A percentile compares a stretch with the other conserved stretches of the same genome.
Conservation (phyloP, 768 basidiomycete species). For the Lactarius akahatsu region DNA sequence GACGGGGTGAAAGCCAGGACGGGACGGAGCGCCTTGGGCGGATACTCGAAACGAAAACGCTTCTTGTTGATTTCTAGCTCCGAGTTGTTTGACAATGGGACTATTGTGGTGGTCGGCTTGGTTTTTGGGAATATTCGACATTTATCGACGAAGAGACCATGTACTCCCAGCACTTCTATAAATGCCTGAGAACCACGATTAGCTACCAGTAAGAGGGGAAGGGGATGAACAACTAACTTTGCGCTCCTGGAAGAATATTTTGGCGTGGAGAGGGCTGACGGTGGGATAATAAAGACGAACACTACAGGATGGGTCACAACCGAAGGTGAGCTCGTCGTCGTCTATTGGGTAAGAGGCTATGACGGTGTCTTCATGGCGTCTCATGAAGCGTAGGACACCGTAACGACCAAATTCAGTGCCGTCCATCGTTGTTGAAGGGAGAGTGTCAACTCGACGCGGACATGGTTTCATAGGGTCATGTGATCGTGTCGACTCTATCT, state of each 20-base stretch:
- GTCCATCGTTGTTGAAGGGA: conserved; percentile 11
- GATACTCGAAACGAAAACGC: conserved; percentile 70
- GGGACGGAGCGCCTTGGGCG: conserved; percentile 67
- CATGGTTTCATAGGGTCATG: conserved; percentile 24
- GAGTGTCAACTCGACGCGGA: neutral
- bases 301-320: conserved; percentile 60
- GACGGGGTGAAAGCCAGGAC: conserved; percentile 42
- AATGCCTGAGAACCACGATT: conserved; percentile 51
- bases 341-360: conserved; percentile 75
- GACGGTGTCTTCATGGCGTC: conserved; percentile 46
- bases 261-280: conserved; percentile 63
- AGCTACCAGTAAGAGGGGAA: neutral
- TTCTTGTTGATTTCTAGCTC: conserved; percentile 68
- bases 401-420: conserved; percentile 61
- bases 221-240: conserved; percentile 43
- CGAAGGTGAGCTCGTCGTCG: conserved; percentile 63
- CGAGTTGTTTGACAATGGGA: conserved; percentile 66
- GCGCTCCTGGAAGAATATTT: conserved; percentile 61
- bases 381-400: conserved; percentile 65
- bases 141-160: conserved; percentile 61
- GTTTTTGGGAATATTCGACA: conserved; percentile 55
- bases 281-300: conserved; percentile 69
- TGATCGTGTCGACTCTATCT: conserved; percentile 22
- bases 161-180: conserved; percentile 56
- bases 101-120: conserved; percentile 41